Evolutionary conservation across 2,329 filamentous ascomycete species (phyloP), one percentile per base, ranked within the genome.

Genomic region (Alternaria viburni): DNA sequence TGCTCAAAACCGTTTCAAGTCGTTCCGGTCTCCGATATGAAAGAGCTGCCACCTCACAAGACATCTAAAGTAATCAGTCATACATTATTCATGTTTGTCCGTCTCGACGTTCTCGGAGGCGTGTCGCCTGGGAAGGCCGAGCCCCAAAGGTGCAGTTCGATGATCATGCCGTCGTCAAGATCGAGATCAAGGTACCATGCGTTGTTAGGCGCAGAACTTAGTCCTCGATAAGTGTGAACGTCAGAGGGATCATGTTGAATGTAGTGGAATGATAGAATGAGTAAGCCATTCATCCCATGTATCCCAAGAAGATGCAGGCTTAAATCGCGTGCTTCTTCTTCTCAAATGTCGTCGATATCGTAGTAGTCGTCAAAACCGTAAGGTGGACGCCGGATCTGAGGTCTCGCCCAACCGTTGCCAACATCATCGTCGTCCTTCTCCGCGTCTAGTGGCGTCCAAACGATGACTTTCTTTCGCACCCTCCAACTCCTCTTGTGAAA

Each of bases 401-500:
- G 64, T 41, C 62, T 64, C 10, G 64, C 64, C 64, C 64, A 67
- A 44, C 64, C 64, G 17, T 65, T 67, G 21, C 62, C 62, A 44
- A 67, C 51, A 26, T 67, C 64, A 45, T 67, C 64, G 17, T 66
- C 64, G 25, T 61, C 58, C 11, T 65, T 62, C 11, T 62, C 64
- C 5, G 43, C 52, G 15, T 67, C 64, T 10, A 64, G 25, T 10
- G 64, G 59, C 2, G 62, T 67, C 64, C 64, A 67, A 15, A 67
- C 54, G n/a, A 67, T 54, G n/a, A 67, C 47, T 17, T 67, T 67
- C 47, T 67, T 67, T 49, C 64, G 64, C 17, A 61, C 32, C 19
- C 64, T 54, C 64, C 64, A 67, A 30, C 46, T 65, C 3, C 64
- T 59, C 44, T 67, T 67, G 36, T 65, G 61, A 21, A 67, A 67